Evolutionary conservation across 2,329 filamentous ascomycete species (phyloP), one percentile per base, ranked within the genome.

Genomic region (Diaporthe destruens): DNA sequence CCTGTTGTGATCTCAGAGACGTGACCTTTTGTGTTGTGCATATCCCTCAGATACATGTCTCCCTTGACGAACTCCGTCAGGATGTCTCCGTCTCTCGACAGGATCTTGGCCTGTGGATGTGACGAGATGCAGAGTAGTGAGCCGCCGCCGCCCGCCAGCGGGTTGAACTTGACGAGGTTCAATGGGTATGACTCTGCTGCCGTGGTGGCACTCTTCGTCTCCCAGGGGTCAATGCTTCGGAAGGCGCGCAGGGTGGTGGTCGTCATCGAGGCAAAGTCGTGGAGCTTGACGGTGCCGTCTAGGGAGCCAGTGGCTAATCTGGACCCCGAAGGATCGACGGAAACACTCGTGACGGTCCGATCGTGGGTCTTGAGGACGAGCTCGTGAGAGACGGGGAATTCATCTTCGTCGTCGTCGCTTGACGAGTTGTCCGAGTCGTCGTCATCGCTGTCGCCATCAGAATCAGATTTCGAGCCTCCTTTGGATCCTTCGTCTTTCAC

Each of bases 21-120:
- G 82, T 99, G 96, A 1, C 96, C 96, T 81, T 98, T 98, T 6
- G 96, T 99, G 80, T 98, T 95, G 82, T 98, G 90, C 93, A 98
- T 97, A 81, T 99, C 96, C 70, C 96, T 90, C 76, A 99, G 84
- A 79, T 99, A 99, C 95, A 98, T 98, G 80, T 99, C 96, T 57
- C 96, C 96, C 83, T 99, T 99, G 77, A 95, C 92, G 76, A 98
- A 98, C 79, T 98, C 95, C 1, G 92, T 92, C 63, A 97, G 78
- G 9, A 93, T 87, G 56, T 97, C 94, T 51, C 96, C 96, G 84
- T 99, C 96, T 78, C 96, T 91, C 77, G 90, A 94, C 81, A 98
- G 87, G 32, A 99, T 91, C 81, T 95, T 95, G 16, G 96, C 94
- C 81, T 98, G 96, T 1, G 96, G 92, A 53, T 96, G 94, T 8